A percentile compares a stretch with the other conserved stretches of the same genome.
Conservation (phyloP, 305 asterid genomes). For the Fraxinus latifolia region DNA sequence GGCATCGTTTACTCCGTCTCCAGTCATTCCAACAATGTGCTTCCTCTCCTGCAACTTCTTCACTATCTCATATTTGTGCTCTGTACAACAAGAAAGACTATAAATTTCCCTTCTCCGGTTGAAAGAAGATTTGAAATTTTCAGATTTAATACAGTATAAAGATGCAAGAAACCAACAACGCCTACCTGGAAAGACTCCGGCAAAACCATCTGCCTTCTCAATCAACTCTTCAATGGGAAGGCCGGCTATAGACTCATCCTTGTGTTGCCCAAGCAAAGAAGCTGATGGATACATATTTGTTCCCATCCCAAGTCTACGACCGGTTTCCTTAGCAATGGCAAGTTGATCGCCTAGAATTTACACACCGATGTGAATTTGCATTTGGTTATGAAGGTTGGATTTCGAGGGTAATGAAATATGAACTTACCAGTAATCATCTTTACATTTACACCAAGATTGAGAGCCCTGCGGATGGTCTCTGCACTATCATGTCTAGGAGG, state of each 20-base stretch:
- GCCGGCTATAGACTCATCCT: constrained; percentile 44
- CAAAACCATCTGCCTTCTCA: constrained; percentile 62
- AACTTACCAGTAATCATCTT: constrained; percentile 56
- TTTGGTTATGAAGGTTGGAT: not conserved
- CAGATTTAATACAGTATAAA: not conserved
- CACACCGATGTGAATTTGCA: not conserved
- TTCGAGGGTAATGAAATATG: not conserved
- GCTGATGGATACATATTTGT: constrained; percentile 58
- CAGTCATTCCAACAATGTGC: constrained; percentile 67
- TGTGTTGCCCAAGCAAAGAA: constrained; percentile 47
- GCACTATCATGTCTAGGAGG: constrained; percentile 69
- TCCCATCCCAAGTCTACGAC: constrained; percentile 63
- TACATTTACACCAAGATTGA: constrained; percentile 57
- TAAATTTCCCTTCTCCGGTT: not conserved
- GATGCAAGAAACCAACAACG: not conserved
- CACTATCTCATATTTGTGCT: constrained; percentile 55
- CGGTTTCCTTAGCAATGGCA: constrained; percentile 59
- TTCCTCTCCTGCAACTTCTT: constrained; percentile 55
- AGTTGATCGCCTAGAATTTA: constrained; percentile 47
- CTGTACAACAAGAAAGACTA: not conserved
- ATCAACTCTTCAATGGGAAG: constrained; percentile 52
- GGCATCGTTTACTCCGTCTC: constrained; percentile 62
- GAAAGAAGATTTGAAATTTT: not conserved
- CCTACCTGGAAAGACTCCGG: constrained; percentile 53
- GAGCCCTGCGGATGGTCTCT: constrained; percentile 54